A percentile compares a stretch with the other conserved stretches of the same genome.
These are phyloP conservation scores for Rhododendron kiyosumense DNA, from an alignment of 148 eudicot genomes.

Conservation along the genomic window DNA sequence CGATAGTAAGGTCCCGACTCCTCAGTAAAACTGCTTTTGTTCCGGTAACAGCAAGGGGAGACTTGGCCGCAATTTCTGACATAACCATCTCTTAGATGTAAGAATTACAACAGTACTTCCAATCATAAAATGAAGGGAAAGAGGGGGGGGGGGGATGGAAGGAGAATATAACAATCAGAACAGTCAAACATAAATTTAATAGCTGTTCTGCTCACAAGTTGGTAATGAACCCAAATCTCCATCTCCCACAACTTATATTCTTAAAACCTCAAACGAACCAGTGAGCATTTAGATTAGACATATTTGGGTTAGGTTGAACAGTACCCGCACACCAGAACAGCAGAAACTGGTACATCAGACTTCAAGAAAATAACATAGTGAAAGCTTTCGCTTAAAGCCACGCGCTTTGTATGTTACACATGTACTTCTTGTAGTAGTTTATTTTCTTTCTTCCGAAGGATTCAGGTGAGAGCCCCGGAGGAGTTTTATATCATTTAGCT, in stretches of 20 bases:
- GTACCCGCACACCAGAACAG: neutral
- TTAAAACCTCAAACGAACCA: neutral
- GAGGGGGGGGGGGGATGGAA: too few species aligned
- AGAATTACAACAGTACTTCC: neutral
- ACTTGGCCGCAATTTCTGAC: conserved; percentile 75
- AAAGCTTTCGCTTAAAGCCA: neutral
- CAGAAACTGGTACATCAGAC: neutral
- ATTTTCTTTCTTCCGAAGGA: neutral
- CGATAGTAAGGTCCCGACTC: conserved; percentile 63
- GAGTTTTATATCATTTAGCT: neutral
- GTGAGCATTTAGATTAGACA: neutral
- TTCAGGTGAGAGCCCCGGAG: neutral
- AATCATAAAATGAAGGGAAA: neutral
- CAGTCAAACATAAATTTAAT: neutral
- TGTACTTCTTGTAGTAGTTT: neutral
- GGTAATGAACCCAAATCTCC: neutral
- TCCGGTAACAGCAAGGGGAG: conserved; percentile 83
- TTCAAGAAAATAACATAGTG: neutral
- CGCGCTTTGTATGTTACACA: neutral
- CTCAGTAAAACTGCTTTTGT: conserved; percentile 69
- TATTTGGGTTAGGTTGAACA: neutral
- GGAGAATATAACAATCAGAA: neutral
- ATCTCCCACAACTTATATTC: neutral
- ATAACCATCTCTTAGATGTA: neutral
- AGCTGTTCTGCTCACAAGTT: neutral